Conservation (phyloP, 2,329 filamentous ascomycete species). For the Penicillium psychrosexuale region DNA sequence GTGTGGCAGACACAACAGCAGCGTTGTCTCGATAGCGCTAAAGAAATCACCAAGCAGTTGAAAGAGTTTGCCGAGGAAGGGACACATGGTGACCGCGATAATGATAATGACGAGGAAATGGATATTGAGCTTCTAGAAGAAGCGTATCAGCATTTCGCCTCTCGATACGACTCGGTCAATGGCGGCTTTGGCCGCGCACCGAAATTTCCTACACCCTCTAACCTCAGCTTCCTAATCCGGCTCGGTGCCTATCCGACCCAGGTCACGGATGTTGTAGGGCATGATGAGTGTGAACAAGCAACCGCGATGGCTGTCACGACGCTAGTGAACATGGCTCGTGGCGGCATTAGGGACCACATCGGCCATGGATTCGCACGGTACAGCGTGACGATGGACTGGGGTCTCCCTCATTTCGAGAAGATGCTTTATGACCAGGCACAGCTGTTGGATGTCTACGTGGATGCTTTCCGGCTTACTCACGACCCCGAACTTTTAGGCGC, state of each 20-base stretch:
- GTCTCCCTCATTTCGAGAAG: constrained; percentile 94
- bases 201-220: constrained; percentile 87
- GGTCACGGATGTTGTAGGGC: constrained; percentile 83
- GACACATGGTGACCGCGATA: constrained; percentile 52
- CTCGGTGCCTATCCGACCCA: constrained; percentile 67
- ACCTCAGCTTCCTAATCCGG: constrained; percentile 76
- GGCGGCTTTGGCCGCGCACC: constrained; percentile 78
- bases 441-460: constrained; percentile 76
- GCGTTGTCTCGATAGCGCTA: constrained; percentile 78
- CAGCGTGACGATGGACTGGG: constrained; percentile 89
- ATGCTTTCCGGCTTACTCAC: constrained; percentile 71
- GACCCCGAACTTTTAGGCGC: constrained; percentile 72
- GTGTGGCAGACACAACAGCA: constrained; percentile 80
- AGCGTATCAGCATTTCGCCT: constrained; percentile 74
- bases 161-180: constrained; percentile 73
- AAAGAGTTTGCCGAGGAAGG: constrained; percentile 87
- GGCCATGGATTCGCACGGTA: constrained; percentile 79
- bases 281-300: constrained; percentile 69
- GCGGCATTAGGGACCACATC: constrained; percentile 71
- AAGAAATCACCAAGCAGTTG: constrained; percentile 75
- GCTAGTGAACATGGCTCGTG: constrained; percentile 70
- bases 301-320: constrained; percentile 78
- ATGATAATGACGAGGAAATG: constrained; percentile 64
- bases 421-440: constrained; percentile 92
- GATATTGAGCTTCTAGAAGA: constrained; percentile 91